Evolutionary conservation across 768 basidiomycete genomes (phyloP).

Genomic region (Suillus tomentosus): DNA sequence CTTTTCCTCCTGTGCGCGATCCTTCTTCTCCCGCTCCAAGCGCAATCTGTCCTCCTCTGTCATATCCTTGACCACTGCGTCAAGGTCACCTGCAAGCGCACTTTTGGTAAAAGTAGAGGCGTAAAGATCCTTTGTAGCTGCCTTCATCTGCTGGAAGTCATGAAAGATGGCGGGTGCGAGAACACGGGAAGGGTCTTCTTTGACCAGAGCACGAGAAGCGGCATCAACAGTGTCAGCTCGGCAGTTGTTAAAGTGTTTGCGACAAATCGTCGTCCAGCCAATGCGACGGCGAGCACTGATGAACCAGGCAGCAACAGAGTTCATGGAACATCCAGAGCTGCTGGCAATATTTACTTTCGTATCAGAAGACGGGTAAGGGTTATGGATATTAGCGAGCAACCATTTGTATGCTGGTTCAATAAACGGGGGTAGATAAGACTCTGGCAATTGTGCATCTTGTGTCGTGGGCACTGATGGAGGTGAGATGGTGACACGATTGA

Average conservation of each 20-base stretch:
- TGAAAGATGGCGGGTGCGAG: conserved; percentile 20
- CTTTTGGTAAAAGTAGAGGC: conserved; percentile 30
- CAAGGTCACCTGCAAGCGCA: conserved; percentile 30
- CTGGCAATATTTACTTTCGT: conserved; percentile 32
- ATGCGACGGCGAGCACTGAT: conserved; percentile 48
- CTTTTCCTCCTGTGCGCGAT: conserved; percentile 13
- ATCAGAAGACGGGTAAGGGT: conserved; percentile 49
- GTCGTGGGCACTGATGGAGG: background rate
- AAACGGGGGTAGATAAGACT: conserved; percentile 2
- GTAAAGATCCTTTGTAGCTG: conserved; percentile 31
- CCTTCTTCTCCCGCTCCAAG: conserved; percentile 16
- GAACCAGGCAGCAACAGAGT: conserved; percentile 50
- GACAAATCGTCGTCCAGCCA: conserved; percentile 50
- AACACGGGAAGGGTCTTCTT: conserved; percentile 14
- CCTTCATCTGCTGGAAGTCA: conserved; percentile 34
- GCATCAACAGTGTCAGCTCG: conserved; percentile 27
- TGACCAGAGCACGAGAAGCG: conserved; percentile 28
- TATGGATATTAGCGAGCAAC: conserved; percentile 47
- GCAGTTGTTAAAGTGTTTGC: conserved; percentile 26
- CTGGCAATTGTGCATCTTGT: background rate
- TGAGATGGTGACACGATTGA: background rate
- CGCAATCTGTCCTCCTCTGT: conserved; percentile 14
- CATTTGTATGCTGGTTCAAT: conserved; percentile 37
- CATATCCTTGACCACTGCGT: conserved; percentile 32
- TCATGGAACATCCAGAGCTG: conserved; percentile 23